Evolutionary conservation across 768 basidiomycete genomes (phyloP).

Genomic region (Melanogaster broomeanus): DNA sequence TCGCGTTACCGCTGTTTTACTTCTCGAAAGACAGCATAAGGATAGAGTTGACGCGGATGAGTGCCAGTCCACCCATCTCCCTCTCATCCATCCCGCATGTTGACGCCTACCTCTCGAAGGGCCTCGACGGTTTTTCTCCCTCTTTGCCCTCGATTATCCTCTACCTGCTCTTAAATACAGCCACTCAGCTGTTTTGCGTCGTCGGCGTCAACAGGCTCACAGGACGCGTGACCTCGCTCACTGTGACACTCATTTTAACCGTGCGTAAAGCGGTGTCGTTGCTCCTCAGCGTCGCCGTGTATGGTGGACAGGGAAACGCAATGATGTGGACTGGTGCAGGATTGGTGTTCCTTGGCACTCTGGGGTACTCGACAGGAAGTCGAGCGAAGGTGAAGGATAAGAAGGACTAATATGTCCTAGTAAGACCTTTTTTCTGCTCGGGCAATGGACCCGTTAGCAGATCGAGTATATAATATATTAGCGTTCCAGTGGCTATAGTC

Average conservation of each 20-base stretch:
- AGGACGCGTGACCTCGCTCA: slow-evolving; percentile 69
- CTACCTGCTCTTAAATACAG: slow-evolving; percentile 71
- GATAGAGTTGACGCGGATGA: slow-evolving; percentile 16
- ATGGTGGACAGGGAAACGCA: slow-evolving; percentile 38
- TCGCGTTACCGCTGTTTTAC: slow-evolving; percentile 77
- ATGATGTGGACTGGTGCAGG: slow-evolving; percentile 72
- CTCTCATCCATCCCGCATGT: slow-evolving; percentile 9
- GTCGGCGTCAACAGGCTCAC: slow-evolving; percentile 88
- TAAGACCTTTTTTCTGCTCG: neutral
- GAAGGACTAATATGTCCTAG: slow-evolving; percentile 14
- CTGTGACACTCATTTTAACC: slow-evolving; percentile 77
- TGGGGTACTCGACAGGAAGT: slow-evolving; percentile 56
- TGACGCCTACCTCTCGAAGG: neutral
- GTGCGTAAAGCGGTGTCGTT: slow-evolving; percentile 82
- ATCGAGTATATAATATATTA: neutral
- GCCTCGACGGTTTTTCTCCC: slow-evolving; percentile 30
- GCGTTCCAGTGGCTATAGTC: no score
- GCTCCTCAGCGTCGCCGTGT: slow-evolving; percentile 62
- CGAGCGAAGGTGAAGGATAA: slow-evolving; percentile 22
- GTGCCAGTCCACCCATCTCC: slow-evolving; percentile 13
- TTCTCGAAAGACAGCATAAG: slow-evolving; percentile 56
- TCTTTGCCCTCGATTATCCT: slow-evolving; percentile 60
- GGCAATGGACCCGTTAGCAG: neutral
- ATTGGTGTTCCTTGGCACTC: slow-evolving; percentile 69
- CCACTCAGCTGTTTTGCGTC: slow-evolving; percentile 84